Evolutionary conservation across 768 basidiomycete species (phyloP), one percentile per base, ranked within the genome.

Genomic region (Leccinum longicurvipes): DNA sequence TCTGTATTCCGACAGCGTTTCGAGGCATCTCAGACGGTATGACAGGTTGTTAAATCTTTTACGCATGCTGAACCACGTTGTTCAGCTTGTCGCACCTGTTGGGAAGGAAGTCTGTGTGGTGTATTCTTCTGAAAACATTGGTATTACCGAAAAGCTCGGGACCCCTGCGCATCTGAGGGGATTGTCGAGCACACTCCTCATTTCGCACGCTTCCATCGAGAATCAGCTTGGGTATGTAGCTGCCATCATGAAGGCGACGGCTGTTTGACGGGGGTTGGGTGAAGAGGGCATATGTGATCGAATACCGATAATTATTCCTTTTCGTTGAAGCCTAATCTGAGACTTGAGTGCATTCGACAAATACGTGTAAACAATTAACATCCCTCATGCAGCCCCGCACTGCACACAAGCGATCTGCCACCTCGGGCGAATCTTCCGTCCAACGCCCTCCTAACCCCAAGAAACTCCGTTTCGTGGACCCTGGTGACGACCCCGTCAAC

Each of bases 381-480:
- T 41, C 29, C 11, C n/a, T 48, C 27, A 73, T 79, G 78, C 70
- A 73, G 31, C 55, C 73, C 47, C 72, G 77, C 58, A 67, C 71
- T 21, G 67, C 74, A 21, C 74, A 69, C 27, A 81, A 81, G 61
- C 77, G 79, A 46, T 69, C 76, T 28, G 78, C 79, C 36, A 66
- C 62, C 17, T 67, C 69, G 6, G 69, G 64, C 1, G 78, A 75
- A 27, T 65, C 72, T 2, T 67, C 72, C 1, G 58, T 69, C 19
- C 71, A 68, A 8, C 65, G 69, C 25, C 62, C 53, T 24, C 60
- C 62, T 10, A 62, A 60, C 9, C 60, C 76, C 3, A 91, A 91
- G 72, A 90, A 88, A 64, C 85, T 87, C n/a, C 85, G 89, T 49
- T 87, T 91, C 57, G 78, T 85, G 25, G 89, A 91, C 34, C 89